Evolutionary conservation across 106 monocot species (phyloP).

Genomic region (Agapanthus africanus): DNA sequence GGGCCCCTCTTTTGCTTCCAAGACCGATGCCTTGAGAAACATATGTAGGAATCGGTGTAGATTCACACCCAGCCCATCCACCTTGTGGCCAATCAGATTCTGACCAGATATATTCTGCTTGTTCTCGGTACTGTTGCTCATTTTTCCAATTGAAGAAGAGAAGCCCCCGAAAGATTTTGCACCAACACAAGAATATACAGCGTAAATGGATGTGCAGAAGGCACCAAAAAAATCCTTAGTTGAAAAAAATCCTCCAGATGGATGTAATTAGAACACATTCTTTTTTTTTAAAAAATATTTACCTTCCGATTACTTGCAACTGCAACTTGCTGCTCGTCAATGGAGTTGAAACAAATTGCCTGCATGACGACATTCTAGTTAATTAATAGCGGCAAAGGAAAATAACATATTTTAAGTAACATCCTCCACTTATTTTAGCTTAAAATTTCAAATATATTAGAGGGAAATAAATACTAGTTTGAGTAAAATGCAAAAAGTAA

Average conservation of each 20-base stretch:
- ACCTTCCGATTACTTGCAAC: conserved; percentile 74
- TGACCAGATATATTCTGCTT: conserved; percentile 66
- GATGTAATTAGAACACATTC: too few species aligned
- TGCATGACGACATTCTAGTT: conserved; percentile 20
- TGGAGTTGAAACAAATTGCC: conserved; percentile 80
- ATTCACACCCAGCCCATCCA: conserved; percentile 72
- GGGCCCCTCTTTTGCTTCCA: conserved; percentile 54
- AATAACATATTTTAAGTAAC: not conserved
- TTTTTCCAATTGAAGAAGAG: conserved; percentile 58
- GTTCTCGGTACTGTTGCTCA: conserved; percentile 16
- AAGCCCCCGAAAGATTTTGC: conserved; percentile 50
- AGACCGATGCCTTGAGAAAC: conserved; percentile 59
- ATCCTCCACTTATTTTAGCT: not conserved
- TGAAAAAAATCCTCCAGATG: too few species aligned
- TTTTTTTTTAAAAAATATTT: too few species aligned
- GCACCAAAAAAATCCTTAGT: too few species aligned
- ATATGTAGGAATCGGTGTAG: conserved; percentile 52
- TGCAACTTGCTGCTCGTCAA: conserved; percentile 69
- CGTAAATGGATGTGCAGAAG: too few species aligned
- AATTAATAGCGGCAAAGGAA: not conserved
- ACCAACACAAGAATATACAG: not conserved
- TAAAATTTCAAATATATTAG: not conserved
- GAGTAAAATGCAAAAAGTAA: not conserved
- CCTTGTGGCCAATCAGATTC: conserved; percentile 76
- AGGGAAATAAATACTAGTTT: too few species aligned